Evolutionary conservation across 2,329 filamentous ascomycete genomes (phyloP), one percentile per base, ranked within the genome.

Genomic region (Fusarium sp.): DNA sequence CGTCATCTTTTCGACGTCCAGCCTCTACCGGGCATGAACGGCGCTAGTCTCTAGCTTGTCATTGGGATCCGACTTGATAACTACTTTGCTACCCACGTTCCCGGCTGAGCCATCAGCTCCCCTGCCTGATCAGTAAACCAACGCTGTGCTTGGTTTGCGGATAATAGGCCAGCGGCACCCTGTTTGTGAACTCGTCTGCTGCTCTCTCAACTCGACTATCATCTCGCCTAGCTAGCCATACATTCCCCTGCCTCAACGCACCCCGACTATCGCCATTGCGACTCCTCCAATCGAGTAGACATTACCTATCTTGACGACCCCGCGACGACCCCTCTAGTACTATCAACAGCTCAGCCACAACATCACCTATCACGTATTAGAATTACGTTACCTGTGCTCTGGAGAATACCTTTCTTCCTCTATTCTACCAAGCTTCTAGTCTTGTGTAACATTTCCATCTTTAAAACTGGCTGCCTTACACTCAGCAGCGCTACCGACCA

Each of bases 401-500:
- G 38, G 39, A 44, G 42, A 44, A 52, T 21, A 27, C 31, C n/a
- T 23, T 53, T 44, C 49, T 47, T 27, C 46, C 36, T 35, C 39
- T 36, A 25, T 29, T 29, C 42, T 44, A 67, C 53, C 39, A 50
- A 53, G 41, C 38, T 41, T 33, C 35, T 36, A 57, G 47, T 41
- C 49, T 41, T 52, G 45, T 55, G 41, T 56, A 49, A 50, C 52
- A 42, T 36, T 52, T 45, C 33, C 38, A 25, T 53, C 35, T 44
- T 66, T 27, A 46, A 70, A 70, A 58, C 68, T 70, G 64, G 68
- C 68, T 58, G 46, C 59, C 56, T 31, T 69, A 68, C 62, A 63
- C 36, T 61, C 65, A 41, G 57, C 56, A 59, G 48, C 57, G 56
- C 62, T 70, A 59, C 87, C 86, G 80, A 83, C 82, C 80, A 83